phyloP scores from a whole-genome alignment of 179 eudicot species.

The Beta lomatogona region DNA sequence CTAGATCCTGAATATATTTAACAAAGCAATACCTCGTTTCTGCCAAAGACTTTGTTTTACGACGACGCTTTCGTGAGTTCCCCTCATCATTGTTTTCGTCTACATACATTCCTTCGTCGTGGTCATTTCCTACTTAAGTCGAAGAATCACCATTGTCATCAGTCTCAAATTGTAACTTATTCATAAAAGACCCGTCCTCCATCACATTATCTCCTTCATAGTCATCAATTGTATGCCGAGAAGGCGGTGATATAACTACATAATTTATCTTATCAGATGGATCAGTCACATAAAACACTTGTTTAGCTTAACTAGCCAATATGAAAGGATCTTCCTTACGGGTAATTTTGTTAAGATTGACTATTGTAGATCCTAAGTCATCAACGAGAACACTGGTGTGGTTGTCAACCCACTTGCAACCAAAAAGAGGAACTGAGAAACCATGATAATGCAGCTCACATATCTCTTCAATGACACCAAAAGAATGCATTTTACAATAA shows the following conservation, averaged over 20 bases:
- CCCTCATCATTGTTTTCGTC: not conserved
- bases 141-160: not conserved
- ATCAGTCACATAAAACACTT: constrained; percentile 2
- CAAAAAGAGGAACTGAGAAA: not conserved
- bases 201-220: not conserved
- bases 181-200: not conserved
- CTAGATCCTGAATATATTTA: too few species aligned
- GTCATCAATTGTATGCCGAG: not conserved
- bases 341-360: not conserved
- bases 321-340: constrained; percentile 4
- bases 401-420: constrained; percentile 10
- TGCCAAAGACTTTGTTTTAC: not conserved
- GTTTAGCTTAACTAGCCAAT: not conserved
- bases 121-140: not conserved
- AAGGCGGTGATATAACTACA: not conserved
- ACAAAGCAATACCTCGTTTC: too few species aligned
- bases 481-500: not conserved
- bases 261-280: not conserved
- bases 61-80: not conserved
- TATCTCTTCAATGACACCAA: constrained; percentile 12
- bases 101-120: constrained; percentile 1
- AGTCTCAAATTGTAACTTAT: not conserved
- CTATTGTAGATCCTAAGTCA: not conserved
- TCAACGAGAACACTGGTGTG: not conserved
- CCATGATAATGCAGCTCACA: not conserved